Percentiles rank a stretch among this genome's conserved stretches.
phyloP scores from a whole-genome alignment of 2,329 filamentous ascomycete species.

The Fonsecaea nubica region DNA sequence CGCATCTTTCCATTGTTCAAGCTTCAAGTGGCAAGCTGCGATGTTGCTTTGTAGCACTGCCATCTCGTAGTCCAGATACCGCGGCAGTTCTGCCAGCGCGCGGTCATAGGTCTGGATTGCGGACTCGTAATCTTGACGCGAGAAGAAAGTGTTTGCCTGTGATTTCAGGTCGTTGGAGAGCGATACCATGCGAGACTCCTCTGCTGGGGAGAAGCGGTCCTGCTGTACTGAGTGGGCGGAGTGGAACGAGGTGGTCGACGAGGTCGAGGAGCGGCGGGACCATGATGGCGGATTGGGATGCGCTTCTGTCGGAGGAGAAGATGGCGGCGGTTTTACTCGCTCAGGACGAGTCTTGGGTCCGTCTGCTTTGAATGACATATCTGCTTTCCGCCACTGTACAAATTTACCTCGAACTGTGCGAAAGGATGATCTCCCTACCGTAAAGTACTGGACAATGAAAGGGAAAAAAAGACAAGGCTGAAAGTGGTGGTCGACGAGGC shows the following conservation, averaged over 20 bases:
- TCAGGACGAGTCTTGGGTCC: slow-evolving; percentile 39
- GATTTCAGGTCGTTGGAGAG: slow-evolving; percentile 77
- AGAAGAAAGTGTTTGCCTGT: slow-evolving; percentile 81
- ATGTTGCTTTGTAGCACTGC: slow-evolving; percentile 89
- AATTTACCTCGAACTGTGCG: neutral
- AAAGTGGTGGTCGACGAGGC: neutral
- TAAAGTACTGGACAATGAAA: neutral
- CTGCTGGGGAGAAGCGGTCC: slow-evolving; percentile 52
- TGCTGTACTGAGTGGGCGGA: slow-evolving; percentile 35
- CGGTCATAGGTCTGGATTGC: slow-evolving; percentile 84
- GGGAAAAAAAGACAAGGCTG: neutral
- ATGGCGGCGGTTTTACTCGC: slow-evolving; percentile 33
- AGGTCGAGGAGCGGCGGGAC: slow-evolving; percentile 36
- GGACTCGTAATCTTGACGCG: slow-evolving; percentile 71
- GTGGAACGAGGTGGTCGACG: slow-evolving; percentile 38
- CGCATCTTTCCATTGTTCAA: slow-evolving; percentile 84
- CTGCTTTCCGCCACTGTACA: neutral
- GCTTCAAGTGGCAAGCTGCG: slow-evolving; percentile 83
- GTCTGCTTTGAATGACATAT: slow-evolving; percentile 38
- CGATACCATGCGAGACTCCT: slow-evolving; percentile 67
- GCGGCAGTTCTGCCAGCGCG: slow-evolving; percentile 78
- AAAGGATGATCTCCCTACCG: neutral
- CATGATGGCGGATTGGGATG: slow-evolving; percentile 29
- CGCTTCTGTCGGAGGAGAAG: slow-evolving; percentile 18
- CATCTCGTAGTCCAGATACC: slow-evolving; percentile 84